These are phyloP conservation scores for Colletotrichum chrysophilum DNA, from an alignment of 2,329 filamentous ascomycete genomes.

Conservation along the genomic window DNA sequence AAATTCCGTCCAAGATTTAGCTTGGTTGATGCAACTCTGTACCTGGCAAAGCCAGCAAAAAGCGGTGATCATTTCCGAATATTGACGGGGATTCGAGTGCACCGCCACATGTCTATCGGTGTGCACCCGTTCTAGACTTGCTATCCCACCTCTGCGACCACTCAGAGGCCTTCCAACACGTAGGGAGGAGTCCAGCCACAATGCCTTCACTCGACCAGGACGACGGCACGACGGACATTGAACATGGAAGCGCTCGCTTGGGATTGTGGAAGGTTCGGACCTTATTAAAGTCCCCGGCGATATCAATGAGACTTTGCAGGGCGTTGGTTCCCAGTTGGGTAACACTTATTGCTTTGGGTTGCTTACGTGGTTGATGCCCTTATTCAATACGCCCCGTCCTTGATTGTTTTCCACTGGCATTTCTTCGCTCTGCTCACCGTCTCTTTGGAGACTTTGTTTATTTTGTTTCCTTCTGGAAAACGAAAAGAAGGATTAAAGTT, in stretches of 20 bases:
- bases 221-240: background rate
- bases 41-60: conserved; percentile 1
- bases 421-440: background rate
- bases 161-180: background rate
- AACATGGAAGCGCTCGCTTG: background rate
- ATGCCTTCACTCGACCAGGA: background rate
- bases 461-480: background rate
- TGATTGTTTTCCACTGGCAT: background rate
- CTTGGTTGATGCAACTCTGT: conserved; percentile 9
- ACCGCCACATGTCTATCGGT: conserved; percentile 9
- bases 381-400: background rate
- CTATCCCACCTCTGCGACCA: background rate
- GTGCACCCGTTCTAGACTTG: conserved; percentile 2
- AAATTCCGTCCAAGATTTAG: background rate
- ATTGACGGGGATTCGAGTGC: conserved; percentile 9
- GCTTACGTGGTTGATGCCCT: background rate
- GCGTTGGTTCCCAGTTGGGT: background rate
- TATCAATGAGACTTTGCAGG: conserved; percentile 1
- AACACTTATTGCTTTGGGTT: background rate
- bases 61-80: conserved; percentile 20
- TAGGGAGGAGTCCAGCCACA: conserved; percentile 1
- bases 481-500: background rate
- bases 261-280: background rate
- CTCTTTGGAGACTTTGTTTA: background rate
- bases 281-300: conserved; percentile 6